These are phyloP conservation scores for Cercospora brassicicola DNA, from an alignment of 2,329 filamentous ascomycete genomes.

Conservation along the genomic window DNA sequence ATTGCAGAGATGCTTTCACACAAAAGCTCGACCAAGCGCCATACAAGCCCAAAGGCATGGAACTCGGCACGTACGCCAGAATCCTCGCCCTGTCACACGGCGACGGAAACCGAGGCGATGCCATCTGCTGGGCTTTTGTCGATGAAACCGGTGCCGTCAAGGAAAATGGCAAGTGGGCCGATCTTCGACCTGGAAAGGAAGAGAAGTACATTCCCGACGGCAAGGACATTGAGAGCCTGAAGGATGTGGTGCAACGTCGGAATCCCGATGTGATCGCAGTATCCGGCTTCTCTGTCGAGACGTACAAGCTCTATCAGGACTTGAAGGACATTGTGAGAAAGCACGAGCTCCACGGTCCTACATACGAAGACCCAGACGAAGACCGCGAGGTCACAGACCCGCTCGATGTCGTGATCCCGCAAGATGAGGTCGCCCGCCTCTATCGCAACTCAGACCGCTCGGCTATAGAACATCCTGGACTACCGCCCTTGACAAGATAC, in stretches of 20 bases:
- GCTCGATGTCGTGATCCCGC: slow-evolving; percentile 86
- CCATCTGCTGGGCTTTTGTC: slow-evolving; percentile 86
- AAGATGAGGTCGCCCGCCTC: slow-evolving; percentile 93
- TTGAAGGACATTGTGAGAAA: slow-evolving; percentile 75
- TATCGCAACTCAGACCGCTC: slow-evolving; percentile 89
- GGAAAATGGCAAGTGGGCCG: slow-evolving; percentile 83
- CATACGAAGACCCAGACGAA: slow-evolving; percentile 80
- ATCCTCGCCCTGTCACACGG: slow-evolving; percentile 87
- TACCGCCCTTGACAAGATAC: slow-evolving; percentile 78
- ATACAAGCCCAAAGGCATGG: slow-evolving; percentile 90
- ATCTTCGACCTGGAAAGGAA: slow-evolving; percentile 66
- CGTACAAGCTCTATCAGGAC: slow-evolving; percentile 78
- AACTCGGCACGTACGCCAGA: slow-evolving; percentile 81
- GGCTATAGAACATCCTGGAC: slow-evolving; percentile 73
- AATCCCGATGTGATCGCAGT: slow-evolving; percentile 88
- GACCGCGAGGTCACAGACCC: slow-evolving; percentile 74
- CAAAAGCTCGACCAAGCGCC: slow-evolving; percentile 92
- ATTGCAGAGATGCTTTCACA: slow-evolving; percentile 84
- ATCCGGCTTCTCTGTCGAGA: slow-evolving; percentile 84
- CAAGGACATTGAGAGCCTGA: slow-evolving; percentile 67
- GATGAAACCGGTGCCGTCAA: slow-evolving; percentile 87
- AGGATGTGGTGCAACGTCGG: slow-evolving; percentile 74
- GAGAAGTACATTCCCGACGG: slow-evolving; percentile 67
- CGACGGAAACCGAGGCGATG: slow-evolving; percentile 74
- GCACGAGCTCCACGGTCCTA: slow-evolving; percentile 72